A percentile compares a stretch with the other conserved stretches of the same genome.
These are phyloP conservation scores for Emiliania huxleyi DNA, from an alignment of 78 protist species.

Conservation along the genomic window DNA sequence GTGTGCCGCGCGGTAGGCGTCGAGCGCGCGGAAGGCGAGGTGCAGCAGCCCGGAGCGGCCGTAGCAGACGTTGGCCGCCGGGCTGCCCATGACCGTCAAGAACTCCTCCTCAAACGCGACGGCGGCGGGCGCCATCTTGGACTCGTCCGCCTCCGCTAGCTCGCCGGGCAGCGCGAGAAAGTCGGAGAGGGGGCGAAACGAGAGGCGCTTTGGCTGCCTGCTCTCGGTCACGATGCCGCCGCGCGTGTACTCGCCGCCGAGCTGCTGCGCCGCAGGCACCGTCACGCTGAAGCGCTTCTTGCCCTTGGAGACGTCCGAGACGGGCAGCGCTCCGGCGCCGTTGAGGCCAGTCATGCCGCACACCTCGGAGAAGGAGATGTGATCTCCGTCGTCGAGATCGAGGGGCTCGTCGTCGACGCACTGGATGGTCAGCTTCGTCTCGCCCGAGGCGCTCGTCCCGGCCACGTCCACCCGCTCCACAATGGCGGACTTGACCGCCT, in stretches of 20 bases:
- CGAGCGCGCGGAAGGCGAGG: not conserved
- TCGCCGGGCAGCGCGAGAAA: not conserved
- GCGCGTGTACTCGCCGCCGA: not conserved
- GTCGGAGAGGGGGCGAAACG: not conserved
- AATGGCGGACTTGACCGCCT: not conserved
- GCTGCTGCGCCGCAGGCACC: no score
- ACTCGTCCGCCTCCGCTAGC: not conserved
- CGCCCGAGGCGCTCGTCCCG: no score
- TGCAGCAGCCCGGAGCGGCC: slow-evolving; percentile 1
- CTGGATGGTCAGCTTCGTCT: not conserved
- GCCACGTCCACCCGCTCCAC: not conserved
- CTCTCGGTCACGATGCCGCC: not conserved
- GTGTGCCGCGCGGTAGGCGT: not conserved
- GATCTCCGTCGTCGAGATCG: not conserved
- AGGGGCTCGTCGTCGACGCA: not conserved
- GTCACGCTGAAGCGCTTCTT: not conserved
- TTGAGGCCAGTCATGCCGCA: not conserved
- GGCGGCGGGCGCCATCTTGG: not conserved
- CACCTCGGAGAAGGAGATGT: not conserved
- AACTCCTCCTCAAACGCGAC: not conserved
- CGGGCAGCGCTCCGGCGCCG: no score
- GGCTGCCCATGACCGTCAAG: not conserved
- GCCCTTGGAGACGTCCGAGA: not conserved
- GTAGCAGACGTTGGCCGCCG: not conserved
- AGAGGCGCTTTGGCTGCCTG: not conserved